phyloP scores from a whole-genome alignment of 257 asterid genomes.

The Echium plantagineum region DNA sequence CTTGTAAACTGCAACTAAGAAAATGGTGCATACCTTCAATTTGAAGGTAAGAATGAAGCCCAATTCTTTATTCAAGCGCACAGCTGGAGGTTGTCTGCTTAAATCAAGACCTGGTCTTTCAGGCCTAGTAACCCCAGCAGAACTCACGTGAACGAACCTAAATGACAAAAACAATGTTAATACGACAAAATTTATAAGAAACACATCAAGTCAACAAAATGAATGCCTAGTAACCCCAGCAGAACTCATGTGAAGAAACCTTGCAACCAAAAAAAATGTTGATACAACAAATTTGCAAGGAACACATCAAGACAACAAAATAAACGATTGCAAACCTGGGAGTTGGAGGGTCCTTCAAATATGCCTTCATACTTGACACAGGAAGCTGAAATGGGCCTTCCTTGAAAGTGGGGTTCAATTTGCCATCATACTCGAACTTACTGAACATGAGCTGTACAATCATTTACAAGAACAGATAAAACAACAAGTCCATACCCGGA shows the following conservation, averaged over 20 bases:
- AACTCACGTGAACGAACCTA: constrained; percentile 88
- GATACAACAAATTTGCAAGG: constrained; percentile 1
- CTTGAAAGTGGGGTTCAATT: constrained; percentile 72
- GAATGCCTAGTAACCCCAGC: constrained; percentile 84
- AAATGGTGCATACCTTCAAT: constrained; percentile 49
- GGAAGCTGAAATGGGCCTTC: constrained; percentile 93
- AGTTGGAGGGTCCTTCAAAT: constrained; percentile 65
- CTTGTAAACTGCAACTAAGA: background rate
- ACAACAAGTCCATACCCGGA: background rate
- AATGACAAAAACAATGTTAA: background rate
- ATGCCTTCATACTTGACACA: constrained; percentile 67
- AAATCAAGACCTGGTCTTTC: constrained; percentile 95
- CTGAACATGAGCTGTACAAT: constrained; percentile 85
- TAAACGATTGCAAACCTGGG: constrained; percentile 40
- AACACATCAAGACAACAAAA: background rate
- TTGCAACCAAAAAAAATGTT: constrained; percentile 10
- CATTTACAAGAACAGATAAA: constrained; percentile 4
- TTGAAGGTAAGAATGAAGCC: constrained; percentile 88
- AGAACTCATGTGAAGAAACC: constrained; percentile 89
- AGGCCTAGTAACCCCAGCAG: constrained; percentile 97
- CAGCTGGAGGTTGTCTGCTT: constrained; percentile 98
- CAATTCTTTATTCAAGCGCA: constrained; percentile 84
- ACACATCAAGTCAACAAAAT: background rate
- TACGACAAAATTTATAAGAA: constrained; percentile 1
- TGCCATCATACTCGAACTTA: constrained; percentile 91